Evolutionary conservation across 176 grass and related monocot species (phyloP).

Genomic region (Triticum dicoccoides): DNA sequence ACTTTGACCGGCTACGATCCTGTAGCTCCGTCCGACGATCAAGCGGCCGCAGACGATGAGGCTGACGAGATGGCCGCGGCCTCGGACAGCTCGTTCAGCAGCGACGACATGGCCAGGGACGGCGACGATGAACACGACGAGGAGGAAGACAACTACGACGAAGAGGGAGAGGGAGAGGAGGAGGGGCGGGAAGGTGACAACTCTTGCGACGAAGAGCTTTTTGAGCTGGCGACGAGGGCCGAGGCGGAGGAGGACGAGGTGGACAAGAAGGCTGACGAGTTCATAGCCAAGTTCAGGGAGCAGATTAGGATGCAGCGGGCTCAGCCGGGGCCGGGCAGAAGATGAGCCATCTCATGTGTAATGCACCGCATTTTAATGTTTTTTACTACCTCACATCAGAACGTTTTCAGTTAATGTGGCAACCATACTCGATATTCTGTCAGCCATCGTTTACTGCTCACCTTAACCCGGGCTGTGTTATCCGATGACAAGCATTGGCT

Average conservation of each 20-base stretch:
- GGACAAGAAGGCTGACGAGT: constrained; percentile 91
- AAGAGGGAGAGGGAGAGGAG: background rate
- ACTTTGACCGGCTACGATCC: constrained; percentile 25
- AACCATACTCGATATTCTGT: too few species aligned
- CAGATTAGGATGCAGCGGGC: constrained; percentile 80
- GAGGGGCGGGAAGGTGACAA: background rate
- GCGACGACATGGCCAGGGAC: constrained; percentile 37
- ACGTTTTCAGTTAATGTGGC: too few species aligned
- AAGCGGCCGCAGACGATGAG: background rate
- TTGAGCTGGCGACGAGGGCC: constrained; percentile 40
- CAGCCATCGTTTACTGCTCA: too few species aligned
- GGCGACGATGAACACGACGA: background rate
- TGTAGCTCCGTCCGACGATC: background rate
- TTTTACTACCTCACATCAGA: too few species aligned
- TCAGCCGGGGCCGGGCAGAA: constrained; percentile 16
- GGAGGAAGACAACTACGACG: background rate
- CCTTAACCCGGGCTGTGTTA: too few species aligned
- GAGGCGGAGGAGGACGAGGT: constrained; percentile 57
- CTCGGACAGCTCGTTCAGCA: constrained; percentile 34
- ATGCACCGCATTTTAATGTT: background rate
- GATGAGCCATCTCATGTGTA: constrained; percentile 1
- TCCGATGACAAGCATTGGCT: too few species aligned
- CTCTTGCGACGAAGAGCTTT: constrained; percentile 49
- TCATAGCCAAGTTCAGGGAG: constrained; percentile 94
- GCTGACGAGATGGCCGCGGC: constrained; percentile 6